These are phyloP conservation scores for Fusarium buxicola DNA, from an alignment of 2,329 filamentous ascomycete genomes.

Conservation along the genomic window DNA sequence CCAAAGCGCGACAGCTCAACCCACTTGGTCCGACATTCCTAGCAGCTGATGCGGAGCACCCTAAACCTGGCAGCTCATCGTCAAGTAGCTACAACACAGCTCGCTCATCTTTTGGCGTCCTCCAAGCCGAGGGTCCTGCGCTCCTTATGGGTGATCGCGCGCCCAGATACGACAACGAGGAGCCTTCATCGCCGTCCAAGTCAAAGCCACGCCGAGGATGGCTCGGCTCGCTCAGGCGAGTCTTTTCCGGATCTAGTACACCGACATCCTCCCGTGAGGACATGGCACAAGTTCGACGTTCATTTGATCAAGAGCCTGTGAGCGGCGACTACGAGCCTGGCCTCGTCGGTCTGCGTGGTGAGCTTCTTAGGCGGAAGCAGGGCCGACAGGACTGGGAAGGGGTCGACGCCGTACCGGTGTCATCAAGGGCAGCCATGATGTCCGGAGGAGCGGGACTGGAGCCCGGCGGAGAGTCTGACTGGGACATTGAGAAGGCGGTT, in stretches of 20 bases:
- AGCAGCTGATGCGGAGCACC: constrained; percentile 43
- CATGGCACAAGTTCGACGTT: constrained; percentile 47
- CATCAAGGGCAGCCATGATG: constrained; percentile 36
- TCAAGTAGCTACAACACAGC: constrained; percentile 65
- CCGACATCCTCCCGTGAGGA: constrained; percentile 45
- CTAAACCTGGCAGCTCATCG: constrained; percentile 55
- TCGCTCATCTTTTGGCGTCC: constrained; percentile 61
- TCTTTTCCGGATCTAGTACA: constrained; percentile 62
- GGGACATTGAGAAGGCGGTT: constrained; percentile 81
- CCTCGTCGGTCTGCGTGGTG: constrained; percentile 58
- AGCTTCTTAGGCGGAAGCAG: constrained; percentile 66
- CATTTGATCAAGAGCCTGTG: constrained; percentile 49
- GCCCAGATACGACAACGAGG: constrained; percentile 51
- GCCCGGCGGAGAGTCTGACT: constrained; percentile 69
- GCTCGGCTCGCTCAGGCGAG: constrained; percentile 75
- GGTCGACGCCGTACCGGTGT: constrained; percentile 23
- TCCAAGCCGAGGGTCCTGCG: constrained; percentile 65
- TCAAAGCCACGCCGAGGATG: constrained; percentile 68
- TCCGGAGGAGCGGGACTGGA: constrained; percentile 48
- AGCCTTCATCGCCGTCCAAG: constrained; percentile 68
- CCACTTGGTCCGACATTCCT: constrained; percentile 47
- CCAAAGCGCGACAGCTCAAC: constrained; percentile 51
- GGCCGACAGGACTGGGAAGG: constrained; percentile 66
- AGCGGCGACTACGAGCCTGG: constrained; percentile 59
- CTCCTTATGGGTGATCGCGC: constrained; percentile 54